phyloP scores from a whole-genome alignment of 2,329 filamentous ascomycete genomes.

The Aureobasidium vineae region DNA sequence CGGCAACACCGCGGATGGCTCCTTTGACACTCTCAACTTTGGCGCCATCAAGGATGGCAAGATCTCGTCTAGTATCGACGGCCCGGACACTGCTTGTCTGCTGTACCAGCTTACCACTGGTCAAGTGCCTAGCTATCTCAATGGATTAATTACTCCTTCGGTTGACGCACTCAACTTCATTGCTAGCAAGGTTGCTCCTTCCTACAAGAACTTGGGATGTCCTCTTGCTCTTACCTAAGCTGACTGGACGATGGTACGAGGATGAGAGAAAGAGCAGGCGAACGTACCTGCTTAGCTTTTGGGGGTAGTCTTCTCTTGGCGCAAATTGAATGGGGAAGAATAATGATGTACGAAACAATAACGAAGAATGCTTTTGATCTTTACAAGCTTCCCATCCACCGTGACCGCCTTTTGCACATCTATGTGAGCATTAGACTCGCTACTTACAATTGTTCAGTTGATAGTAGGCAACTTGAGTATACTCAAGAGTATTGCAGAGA shows the following conservation, averaged over 20 bases:
- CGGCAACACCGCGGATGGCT: slow-evolving; percentile 42
- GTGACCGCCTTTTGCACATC: no score
- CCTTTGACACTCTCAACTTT: slow-evolving; percentile 43
- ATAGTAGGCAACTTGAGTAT: no score
- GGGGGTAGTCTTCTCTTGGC: not conserved
- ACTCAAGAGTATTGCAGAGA: no score
- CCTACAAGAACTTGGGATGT: slow-evolving; percentile 41
- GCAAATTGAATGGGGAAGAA: not conserved
- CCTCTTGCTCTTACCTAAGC: slow-evolving; percentile 35
- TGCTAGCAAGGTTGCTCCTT: slow-evolving; percentile 36
- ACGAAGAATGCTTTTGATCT: not conserved
- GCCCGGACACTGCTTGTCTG: slow-evolving; percentile 41
- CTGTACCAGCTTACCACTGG: slow-evolving; percentile 47
- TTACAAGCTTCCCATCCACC: no score
- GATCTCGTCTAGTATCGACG: slow-evolving; percentile 34
- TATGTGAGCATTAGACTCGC: no score
- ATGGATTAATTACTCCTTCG: slow-evolving; percentile 41
- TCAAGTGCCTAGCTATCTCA: slow-evolving; percentile 41
- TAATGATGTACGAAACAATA: not conserved
- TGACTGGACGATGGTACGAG: slow-evolving; percentile 28
- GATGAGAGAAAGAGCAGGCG: slow-evolving; percentile 30
- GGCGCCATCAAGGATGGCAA: slow-evolving; percentile 44
- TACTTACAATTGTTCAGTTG: no score
- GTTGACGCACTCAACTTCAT: slow-evolving; percentile 39
- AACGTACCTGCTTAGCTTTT: not conserved